These are phyloP conservation scores for Globisporangium okanoganense DNA, from an alignment of 352 stramenopile species.

Conservation along the genomic window DNA sequence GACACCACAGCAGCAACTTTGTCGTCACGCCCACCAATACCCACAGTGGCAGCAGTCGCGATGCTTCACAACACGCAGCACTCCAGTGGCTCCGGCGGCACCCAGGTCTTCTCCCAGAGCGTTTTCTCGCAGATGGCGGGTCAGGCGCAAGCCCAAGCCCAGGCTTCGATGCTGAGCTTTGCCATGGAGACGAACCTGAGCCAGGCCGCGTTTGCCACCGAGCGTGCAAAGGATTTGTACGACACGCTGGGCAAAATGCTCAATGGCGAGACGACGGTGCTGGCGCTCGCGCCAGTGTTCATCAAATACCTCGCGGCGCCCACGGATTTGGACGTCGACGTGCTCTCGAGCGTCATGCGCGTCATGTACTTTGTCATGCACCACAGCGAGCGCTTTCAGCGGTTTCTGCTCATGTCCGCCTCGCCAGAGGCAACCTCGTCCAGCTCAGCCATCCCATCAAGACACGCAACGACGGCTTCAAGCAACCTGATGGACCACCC, in stretches of 20 bases:
- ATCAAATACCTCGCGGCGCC: conserved; percentile 44
- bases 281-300: conserved; percentile 41
- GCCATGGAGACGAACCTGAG: conserved; percentile 28
- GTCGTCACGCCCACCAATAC: conserved; percentile 6
- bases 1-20: background rate
- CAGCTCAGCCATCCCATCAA: background rate
- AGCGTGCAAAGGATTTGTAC: conserved; percentile 43
- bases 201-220: conserved; percentile 27
- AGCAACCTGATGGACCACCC: conserved; percentile 27
- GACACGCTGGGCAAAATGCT: conserved; percentile 56
- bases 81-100: background rate
- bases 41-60: background rate
- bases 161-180: conserved; percentile 34
- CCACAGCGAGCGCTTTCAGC: conserved; percentile 41
- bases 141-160: conserved; percentile 30
- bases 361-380: conserved; percentile 53
- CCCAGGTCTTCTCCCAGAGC: conserved; percentile 41
- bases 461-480: background rate
- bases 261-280: conserved; percentile 29
- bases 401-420: conserved; percentile 37
- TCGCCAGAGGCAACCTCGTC: background rate
- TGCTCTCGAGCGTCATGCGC: conserved; percentile 45
- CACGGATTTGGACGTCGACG: conserved; percentile 30
- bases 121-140: conserved; percentile 52
- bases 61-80: background rate